These are phyloP conservation scores for Tricladium varicosporioides DNA, from an alignment of 2,329 filamentous ascomycete genomes.

Conservation along the genomic window DNA sequence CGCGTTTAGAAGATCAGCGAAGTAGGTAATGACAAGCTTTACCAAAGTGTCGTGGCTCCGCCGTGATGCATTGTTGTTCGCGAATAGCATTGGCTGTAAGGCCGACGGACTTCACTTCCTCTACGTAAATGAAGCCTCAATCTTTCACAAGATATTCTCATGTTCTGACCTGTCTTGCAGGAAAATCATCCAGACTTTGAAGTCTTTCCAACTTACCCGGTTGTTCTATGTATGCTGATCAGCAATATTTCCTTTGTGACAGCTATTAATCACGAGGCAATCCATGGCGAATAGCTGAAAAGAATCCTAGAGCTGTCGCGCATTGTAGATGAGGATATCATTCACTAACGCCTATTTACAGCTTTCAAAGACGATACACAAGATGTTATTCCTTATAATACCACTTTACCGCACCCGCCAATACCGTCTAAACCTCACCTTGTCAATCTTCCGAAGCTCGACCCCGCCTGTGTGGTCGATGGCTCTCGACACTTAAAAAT, in stretches of 20 bases:
- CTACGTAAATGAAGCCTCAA: not conserved
- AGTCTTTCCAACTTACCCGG: conserved; percentile 8
- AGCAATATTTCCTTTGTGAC: not conserved
- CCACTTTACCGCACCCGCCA: conserved; percentile 6
- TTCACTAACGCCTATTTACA: not conserved
- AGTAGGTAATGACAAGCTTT: conserved; percentile 1
- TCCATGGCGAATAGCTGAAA: too few species aligned
- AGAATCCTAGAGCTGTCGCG: too few species aligned
- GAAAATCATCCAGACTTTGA: conserved; percentile 5
- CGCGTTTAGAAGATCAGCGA: not conserved
- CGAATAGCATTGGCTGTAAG: conserved; percentile 6
- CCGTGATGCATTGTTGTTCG: conserved; percentile 6
- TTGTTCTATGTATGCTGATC: conserved; percentile 3
- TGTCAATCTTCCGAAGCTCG: not conserved
- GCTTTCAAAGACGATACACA: conserved; percentile 7
- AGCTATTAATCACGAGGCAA: too few species aligned
- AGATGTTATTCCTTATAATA: conserved; percentile 4
- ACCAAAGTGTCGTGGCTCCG: conserved; percentile 3
- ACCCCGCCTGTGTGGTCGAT: conserved; percentile 4
- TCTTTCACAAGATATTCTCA: too few species aligned
- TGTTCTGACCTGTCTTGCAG: not conserved
- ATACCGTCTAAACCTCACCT: not conserved
- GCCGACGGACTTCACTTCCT: conserved; percentile 6
- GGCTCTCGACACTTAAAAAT: conserved; percentile 2
- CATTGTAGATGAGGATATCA: not conserved